Percentiles rank a stretch among this genome's conserved stretches.
Conservation (phyloP, 768 basidiomycete genomes). For the Lactarius evosmus region DNA sequence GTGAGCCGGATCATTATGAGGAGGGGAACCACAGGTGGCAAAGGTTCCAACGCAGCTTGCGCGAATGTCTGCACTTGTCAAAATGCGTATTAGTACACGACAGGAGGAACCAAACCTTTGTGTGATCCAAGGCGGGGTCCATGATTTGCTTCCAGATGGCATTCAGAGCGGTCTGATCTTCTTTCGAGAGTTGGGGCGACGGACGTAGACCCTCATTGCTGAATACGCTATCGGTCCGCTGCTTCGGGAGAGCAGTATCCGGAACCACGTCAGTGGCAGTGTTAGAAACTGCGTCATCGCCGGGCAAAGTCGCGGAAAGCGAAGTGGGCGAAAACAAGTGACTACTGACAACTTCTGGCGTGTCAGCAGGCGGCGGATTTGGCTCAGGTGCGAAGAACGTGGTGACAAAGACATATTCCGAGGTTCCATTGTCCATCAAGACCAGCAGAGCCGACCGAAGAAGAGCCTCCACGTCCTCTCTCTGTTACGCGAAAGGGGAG, state of each 20-base stretch:
- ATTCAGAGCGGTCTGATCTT: constrained; percentile 57
- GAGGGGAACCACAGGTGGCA: constrained; percentile 71
- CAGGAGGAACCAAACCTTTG: constrained; percentile 49
- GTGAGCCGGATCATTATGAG: constrained; percentile 90
- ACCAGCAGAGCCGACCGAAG: constrained; percentile 84
- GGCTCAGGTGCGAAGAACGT: constrained; percentile 63
- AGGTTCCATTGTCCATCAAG: constrained; percentile 90
- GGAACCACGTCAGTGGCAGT: constrained; percentile 49
- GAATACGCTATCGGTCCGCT: constrained; percentile 34
- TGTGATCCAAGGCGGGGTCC: constrained; percentile 87
- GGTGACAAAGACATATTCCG: constrained; percentile 86
- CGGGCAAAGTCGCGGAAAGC: constrained; percentile 30
- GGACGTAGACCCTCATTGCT: constrained; percentile 37
- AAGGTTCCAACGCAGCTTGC: constrained; percentile 62
- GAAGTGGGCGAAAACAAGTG: constrained; percentile 41
- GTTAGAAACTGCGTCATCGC: constrained; percentile 35
- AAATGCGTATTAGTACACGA: background rate
- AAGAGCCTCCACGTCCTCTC: constrained; percentile 78
- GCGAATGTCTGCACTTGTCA: constrained; percentile 55
- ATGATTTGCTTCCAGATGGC: constrained; percentile 88
- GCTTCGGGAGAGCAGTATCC: constrained; percentile 31
- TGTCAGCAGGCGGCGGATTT: constrained; percentile 12
- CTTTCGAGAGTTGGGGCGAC: constrained; percentile 40
- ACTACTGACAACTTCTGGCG: constrained; percentile 22
- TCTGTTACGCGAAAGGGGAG: constrained; percentile 42